These are phyloP conservation scores for Penicillium sp. DNA, from an alignment of 2,329 filamentous ascomycete species.

Conservation along the genomic window DNA sequence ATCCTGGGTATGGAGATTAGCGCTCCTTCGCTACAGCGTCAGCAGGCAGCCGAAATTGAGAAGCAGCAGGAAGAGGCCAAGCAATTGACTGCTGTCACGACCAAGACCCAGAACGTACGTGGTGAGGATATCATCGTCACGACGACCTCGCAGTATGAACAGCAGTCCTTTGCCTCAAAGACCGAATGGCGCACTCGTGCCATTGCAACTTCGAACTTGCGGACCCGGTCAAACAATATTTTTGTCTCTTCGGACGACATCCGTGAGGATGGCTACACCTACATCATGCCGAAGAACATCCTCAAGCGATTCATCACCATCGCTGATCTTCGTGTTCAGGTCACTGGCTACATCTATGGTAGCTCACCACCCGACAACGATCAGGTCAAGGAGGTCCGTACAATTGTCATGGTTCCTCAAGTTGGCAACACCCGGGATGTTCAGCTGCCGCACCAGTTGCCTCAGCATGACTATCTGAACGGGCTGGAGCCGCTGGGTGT, in stretches of 20 bases:
- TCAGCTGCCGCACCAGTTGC: constrained; percentile 84
- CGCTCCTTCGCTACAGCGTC: constrained; percentile 94
- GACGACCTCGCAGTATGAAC: constrained; percentile 96
- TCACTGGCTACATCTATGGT: constrained; percentile 94
- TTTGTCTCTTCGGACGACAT: constrained; percentile 97
- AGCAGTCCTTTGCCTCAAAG: constrained; percentile 96
- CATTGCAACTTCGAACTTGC: constrained; percentile 92
- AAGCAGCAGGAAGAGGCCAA: constrained; percentile 98
- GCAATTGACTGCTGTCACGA: constrained; percentile 94
- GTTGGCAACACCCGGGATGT: constrained; percentile 91
- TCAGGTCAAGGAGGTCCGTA: constrained; percentile 94
- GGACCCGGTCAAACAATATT: constrained; percentile 94
- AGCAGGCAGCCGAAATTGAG: constrained; percentile 97
- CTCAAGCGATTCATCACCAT: constrained; percentile 98
- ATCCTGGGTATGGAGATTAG: constrained; percentile 99
- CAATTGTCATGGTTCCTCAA: constrained; percentile 96
- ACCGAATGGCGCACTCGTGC: constrained; percentile 97
- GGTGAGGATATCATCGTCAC: constrained; percentile 98
- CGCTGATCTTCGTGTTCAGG: constrained; percentile 91
- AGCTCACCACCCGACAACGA: constrained; percentile 90
- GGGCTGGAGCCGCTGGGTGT: constrained; percentile 87
- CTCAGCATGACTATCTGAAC: constrained; percentile 87
- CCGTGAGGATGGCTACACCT: constrained; percentile 86
- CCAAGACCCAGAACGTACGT: constrained; percentile 95
- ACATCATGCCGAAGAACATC: constrained; percentile 99